phyloP scores from a whole-genome alignment of 2,329 filamentous ascomycete species.

The Stemphylium lycopersici region DNA sequence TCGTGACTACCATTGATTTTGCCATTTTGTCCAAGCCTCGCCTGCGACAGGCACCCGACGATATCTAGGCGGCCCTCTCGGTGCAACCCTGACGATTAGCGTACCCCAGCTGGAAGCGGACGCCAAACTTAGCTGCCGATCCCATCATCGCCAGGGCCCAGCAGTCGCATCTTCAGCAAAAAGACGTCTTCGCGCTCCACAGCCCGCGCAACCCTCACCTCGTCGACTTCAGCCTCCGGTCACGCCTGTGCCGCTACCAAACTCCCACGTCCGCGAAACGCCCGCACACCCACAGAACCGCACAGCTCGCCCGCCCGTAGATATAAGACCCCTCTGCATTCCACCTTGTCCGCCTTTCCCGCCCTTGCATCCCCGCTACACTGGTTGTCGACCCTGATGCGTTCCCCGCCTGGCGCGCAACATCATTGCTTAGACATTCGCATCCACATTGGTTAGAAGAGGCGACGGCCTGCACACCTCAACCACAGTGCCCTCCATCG shows the following conservation, averaged over 20 bases:
- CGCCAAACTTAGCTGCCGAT: constrained; percentile 31
- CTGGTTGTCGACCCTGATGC: constrained; percentile 44
- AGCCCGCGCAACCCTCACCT: constrained; percentile 10
- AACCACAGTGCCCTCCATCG: constrained; percentile 28
- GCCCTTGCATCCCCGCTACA: constrained; percentile 45
- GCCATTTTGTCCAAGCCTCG: background rate
- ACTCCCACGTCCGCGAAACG: background rate
- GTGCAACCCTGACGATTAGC: constrained; percentile 17
- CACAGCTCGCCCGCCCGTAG: constrained; percentile 1
- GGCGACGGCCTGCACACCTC: constrained; percentile 32
- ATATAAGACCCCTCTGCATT: constrained; percentile 9
- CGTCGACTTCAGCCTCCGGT: background rate
- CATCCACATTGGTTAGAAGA: constrained; percentile 47
- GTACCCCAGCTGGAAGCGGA: constrained; percentile 23
- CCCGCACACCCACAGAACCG: background rate
- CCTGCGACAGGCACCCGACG: constrained; percentile 10
- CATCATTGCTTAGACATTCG: constrained; percentile 47
- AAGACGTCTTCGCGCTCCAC: constrained; percentile 16
- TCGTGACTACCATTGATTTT: background rate
- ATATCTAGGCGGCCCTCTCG: constrained; percentile 5
- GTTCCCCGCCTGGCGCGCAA: constrained; percentile 48
- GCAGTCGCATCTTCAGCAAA: constrained; percentile 15
- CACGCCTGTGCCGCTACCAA: constrained; percentile 9
- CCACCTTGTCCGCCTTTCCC: constrained; percentile 7
- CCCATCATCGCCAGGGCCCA: constrained; percentile 20